These are phyloP conservation scores for Fistulifera solaris DNA, from an alignment of 108 stramenopile genomes.

Conservation along the genomic window DNA sequence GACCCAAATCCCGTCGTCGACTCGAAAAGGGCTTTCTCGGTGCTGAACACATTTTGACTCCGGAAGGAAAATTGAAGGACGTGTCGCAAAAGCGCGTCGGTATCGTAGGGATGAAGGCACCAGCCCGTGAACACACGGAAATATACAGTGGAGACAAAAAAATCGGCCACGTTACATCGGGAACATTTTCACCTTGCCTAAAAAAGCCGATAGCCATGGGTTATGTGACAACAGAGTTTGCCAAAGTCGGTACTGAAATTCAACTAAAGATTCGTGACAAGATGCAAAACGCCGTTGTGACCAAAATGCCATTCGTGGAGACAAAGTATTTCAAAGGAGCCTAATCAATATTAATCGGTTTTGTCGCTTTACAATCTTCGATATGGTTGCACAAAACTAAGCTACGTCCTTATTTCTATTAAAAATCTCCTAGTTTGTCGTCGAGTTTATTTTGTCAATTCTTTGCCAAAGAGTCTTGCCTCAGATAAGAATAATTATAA, in stretches of 20 bases:
- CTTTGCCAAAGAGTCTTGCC: too few species aligned
- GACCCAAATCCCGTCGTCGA: constrained; percentile 82
- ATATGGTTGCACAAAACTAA: too few species aligned
- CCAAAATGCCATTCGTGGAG: constrained; percentile 97
- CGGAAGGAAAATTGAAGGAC: constrained; percentile 88
- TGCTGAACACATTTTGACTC: constrained; percentile 81
- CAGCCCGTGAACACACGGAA: constrained; percentile 88
- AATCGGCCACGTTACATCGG: constrained; percentile 93
- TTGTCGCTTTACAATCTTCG: too few species aligned
- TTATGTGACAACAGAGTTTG: constrained; percentile 74
- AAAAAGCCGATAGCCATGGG: constrained; percentile 98
- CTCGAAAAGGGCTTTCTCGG: constrained; percentile 92
- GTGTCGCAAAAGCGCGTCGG: constrained; percentile 89
- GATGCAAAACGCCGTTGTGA: constrained; percentile 78
- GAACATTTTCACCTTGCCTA: constrained; percentile 89
- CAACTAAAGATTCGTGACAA: constrained; percentile 86
- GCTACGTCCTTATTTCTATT: too few species aligned
- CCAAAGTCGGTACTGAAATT: constrained; percentile 83
- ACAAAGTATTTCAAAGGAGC: constrained; percentile 71
- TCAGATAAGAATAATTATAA: too few species aligned
- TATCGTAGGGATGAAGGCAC: constrained; percentile 93
- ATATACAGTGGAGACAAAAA: constrained; percentile 77
- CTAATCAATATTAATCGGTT: too few species aligned
- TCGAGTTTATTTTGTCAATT: too few species aligned
- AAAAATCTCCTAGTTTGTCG: too few species aligned